A percentile compares a stretch with the other conserved stretches of the same genome.
These are phyloP conservation scores for Beta vulgaris DNA, from an alignment of 148 eudicot genomes.

Conservation along the genomic window DNA sequence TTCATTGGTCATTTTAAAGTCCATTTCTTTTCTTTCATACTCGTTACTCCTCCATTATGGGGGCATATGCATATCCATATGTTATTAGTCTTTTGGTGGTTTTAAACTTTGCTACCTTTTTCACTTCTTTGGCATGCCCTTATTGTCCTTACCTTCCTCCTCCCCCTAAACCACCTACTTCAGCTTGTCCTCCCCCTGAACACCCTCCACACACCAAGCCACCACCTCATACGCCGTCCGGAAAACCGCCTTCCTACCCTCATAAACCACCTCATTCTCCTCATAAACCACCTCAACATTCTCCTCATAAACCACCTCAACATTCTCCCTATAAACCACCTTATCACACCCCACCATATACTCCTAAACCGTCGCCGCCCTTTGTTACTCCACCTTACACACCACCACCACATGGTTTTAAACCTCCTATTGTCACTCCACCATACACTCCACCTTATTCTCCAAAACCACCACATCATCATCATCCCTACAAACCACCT, in stretches of 20 bases:
- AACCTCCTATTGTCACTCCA: conserved; percentile 31
- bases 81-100: conserved; percentile 5
- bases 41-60: conserved; percentile 29
- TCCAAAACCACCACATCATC: conserved; percentile 31
- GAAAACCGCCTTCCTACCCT: neutral
- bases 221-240: conserved; percentile 18
- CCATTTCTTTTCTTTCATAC: neutral
- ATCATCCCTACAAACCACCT: neutral
- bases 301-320: conserved; percentile 3
- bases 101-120: conserved; percentile 13
- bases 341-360: neutral
- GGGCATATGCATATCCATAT: conserved; percentile 3
- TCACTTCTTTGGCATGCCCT: conserved; percentile 30
- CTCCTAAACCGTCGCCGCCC: conserved; percentile 36
- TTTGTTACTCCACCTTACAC: conserved; percentile 21
- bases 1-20: neutral
- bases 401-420: conserved; percentile 18
- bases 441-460: conserved; percentile 30
- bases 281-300: neutral
- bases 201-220: conserved; percentile 19
- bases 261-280: conserved; percentile 6
- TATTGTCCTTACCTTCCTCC: conserved; percentile 27
- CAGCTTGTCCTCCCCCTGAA: conserved; percentile 31
- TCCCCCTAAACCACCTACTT: conserved; percentile 21
- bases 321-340: neutral